Base-by-base conservation (phyloP, 1,284 basidiomycete species). In the Calocybe gambosa region DNA sequence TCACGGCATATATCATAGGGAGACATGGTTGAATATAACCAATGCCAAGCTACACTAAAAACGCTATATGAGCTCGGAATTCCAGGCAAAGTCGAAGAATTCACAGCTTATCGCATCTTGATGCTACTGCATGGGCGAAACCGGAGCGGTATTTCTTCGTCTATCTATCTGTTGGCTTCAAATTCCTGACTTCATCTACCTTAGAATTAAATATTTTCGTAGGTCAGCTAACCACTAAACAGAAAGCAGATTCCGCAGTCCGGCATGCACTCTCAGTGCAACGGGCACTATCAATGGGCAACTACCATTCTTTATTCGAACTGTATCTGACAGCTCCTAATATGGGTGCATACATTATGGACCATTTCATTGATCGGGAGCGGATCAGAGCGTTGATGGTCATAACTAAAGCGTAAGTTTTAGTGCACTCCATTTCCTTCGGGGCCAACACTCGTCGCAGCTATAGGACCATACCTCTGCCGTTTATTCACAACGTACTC, bases 261-360 rank as follows among this genome's bases (percentile, higher is more conserved):
- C 75, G 79, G 51, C 96, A 99, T 65, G 93, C 96, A 37, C 77
- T 99, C 50, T 73, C 76, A 45, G 93, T 98, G 47, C 91, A 94
- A 60, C 82, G 88, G 29, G 88, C 93, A 20, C 67, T 94, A 50
- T 82, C 93, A 38, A 89, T 89, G 62, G 92, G 90, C 61, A 99
- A 99, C 66, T 99, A 98, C 67, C 87, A 91, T 67, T 77, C 81
- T 39, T 81, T 99, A 57, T 99, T 98, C 71, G 77, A 82, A 52
- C 72, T 94, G 42, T 99, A 92, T 67, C 59, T 80, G 55, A 74
- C 76, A 50, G 90, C 93, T 37, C 94, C 94, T 35, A 95, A 95
- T 63, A 98, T 99, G 96, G 92, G 93, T 42, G 93, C 83, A 47
- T 98, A 98, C 66, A 93, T 99, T 61, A 96, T 99, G 91, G 95